A percentile compares a stretch with the other conserved stretches of the same genome.
phyloP scores from a whole-genome alignment of 116 monocot genomes.

The Cymodocea nodosa region DNA sequence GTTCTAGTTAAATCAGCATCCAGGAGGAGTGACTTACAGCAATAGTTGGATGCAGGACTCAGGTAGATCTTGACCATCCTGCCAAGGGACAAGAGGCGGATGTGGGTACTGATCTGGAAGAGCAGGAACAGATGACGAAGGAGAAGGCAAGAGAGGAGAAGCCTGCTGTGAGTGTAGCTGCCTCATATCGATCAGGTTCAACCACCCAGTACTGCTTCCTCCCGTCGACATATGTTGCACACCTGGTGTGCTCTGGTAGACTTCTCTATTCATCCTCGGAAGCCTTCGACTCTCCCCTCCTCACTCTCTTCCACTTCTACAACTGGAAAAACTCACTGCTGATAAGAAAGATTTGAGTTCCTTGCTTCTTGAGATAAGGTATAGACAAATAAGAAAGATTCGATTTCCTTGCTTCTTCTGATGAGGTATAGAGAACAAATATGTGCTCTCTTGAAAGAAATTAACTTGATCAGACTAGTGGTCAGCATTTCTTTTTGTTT shows the following conservation, averaged over 20 bases:
- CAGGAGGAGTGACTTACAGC: conserved; percentile 23
- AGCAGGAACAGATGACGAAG: conserved; percentile 10
- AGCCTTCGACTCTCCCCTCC: conserved; percentile 8
- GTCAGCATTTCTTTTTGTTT: not conserved
- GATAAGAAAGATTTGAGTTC: too few species aligned
- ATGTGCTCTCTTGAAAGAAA: too few species aligned
- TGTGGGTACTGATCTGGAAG: not conserved
- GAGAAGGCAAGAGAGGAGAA: conserved; percentile 10
- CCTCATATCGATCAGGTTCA: conserved; percentile 23
- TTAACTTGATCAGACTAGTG: not conserved
- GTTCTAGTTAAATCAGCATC: too few species aligned
- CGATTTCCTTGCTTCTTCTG: too few species aligned
- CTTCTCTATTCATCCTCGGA: not conserved
- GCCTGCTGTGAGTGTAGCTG: conserved; percentile 15
- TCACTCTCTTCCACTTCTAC: too few species aligned
- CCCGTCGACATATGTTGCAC: not conserved
- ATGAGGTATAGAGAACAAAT: too few species aligned
- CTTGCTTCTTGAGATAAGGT: conserved; percentile 32
- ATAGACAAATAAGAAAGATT: conserved; percentile 24
- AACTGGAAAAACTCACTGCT: too few species aligned
- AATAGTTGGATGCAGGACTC: conserved; percentile 72
- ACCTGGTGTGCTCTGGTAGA: not conserved
- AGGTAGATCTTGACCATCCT: conserved; percentile 46
- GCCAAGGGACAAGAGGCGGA: conserved; percentile 20
- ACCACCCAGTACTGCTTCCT: conserved; percentile 15